Evolutionary conservation across 768 basidiomycete genomes (phyloP), one percentile per base, ranked within the genome.

Genomic region (Suillus lakei): DNA sequence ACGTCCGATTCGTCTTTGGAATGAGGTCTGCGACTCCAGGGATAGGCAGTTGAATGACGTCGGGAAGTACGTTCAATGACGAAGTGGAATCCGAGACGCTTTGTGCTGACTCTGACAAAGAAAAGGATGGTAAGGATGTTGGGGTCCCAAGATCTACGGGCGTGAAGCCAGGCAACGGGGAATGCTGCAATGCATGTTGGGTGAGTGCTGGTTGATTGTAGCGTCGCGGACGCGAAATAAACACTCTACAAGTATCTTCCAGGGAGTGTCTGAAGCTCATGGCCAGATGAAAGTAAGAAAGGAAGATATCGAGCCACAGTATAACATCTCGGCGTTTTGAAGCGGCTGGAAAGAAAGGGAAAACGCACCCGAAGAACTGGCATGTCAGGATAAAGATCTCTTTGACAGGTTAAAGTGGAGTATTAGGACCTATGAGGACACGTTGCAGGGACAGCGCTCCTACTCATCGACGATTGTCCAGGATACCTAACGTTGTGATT

Each of bases 1-100:
- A 83, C 68, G 85, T 85, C 69, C 82, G 76, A 18, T 41, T 67
- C 13, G 44, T 13, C 55, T 65, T 63, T 18, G 44, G 43, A 15
- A n/a, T 48, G 46, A 65, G 62, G 46, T 65, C 64, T 28, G 64
- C 64, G 36, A 63, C 44, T 34, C 64, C 64, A 16, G 64, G 64
- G 23, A 65, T 65, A 5, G 64, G 64, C 44, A 65, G 18, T 32
- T 64, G 41, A 38, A 36, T 53, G 41, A 34, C 28, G 9, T 59
- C 58, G 16, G 58, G 58, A 41, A 41, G 38, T 12, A 9, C 12
- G 38, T 26, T 58, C 13, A 3, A 38, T 23, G 58, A 59, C 28
- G 26, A 39, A 59, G 58, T 30, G 6, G 28, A 28, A 21, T 54
- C 12, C 1, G 53, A 54, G 21, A 12, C 21, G n/a, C 30, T 16